Conservation (phyloP, 2,329 filamentous ascomycete species). For the Coniochaeta sp. region DNA sequence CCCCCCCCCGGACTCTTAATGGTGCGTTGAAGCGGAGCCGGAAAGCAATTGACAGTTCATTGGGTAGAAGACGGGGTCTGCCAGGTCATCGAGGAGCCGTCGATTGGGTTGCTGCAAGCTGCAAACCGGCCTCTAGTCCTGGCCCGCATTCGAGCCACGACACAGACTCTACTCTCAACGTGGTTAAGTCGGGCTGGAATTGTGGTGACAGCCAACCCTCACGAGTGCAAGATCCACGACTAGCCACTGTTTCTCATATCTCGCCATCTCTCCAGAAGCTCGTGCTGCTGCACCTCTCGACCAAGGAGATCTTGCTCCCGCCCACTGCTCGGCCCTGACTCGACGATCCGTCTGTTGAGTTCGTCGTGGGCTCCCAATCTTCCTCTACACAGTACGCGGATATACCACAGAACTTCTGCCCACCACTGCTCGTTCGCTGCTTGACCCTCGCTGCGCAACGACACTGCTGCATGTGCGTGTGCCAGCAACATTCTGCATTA, state of each 20-base stretch:
- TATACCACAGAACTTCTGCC: neutral
- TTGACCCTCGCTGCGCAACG: neutral
- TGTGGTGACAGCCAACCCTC: constrained; percentile 15
- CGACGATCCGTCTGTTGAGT: constrained; percentile 2
- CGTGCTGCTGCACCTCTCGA: constrained; percentile 10
- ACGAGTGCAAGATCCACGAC: constrained; percentile 9
- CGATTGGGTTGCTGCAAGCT: constrained; percentile 25
- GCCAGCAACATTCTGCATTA: constrained; percentile 3
- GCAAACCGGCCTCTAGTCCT: constrained; percentile 12
- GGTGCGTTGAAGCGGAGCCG: constrained; percentile 9
- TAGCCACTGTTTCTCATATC: neutral
- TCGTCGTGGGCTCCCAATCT: constrained; percentile 3
- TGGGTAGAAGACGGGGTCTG: constrained; percentile 11
- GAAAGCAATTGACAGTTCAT: constrained; percentile 12
- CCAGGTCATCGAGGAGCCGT: constrained; percentile 16
- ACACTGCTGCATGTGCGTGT: constrained; percentile 4
- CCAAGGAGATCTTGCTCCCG: constrained; percentile 15
- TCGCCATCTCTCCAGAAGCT: constrained; percentile 10
- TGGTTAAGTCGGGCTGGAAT: constrained; percentile 21
- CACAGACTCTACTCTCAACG: constrained; percentile 25
- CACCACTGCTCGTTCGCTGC: neutral
- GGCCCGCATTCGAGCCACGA: constrained; percentile 34
- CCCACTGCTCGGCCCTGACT: constrained; percentile 10
- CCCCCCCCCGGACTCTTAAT: constrained; percentile 5
- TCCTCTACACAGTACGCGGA: constrained; percentile 4